Percentiles rank a stretch among this genome's conserved stretches.
phyloP scores from a whole-genome alignment of 306 rosid genomes.

The Pyrus bretschneideri region DNA sequence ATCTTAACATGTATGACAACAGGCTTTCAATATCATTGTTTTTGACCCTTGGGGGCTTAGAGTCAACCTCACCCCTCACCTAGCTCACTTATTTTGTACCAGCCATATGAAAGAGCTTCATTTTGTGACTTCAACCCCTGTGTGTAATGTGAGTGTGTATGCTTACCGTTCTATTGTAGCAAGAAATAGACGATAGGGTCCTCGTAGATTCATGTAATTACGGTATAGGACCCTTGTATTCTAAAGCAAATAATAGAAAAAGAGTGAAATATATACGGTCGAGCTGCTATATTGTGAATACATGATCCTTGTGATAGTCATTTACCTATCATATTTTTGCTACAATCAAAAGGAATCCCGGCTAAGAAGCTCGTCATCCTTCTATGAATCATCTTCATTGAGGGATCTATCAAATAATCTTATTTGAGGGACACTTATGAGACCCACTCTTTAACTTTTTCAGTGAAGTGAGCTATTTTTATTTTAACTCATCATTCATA shows the following conservation, averaged over 20 bases:
- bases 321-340: too few species aligned
- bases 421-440: too few species aligned
- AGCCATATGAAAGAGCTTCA: neutral
- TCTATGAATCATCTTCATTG: too few species aligned
- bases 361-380: too few species aligned
- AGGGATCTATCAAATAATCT: too few species aligned
- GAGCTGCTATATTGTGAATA: too few species aligned
- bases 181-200: neutral
- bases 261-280: too few species aligned
- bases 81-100: neutral
- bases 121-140: constrained; percentile 1
- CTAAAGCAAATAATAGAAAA: neutral
- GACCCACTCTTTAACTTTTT: too few species aligned
- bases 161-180: neutral
- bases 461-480: too few species aligned
- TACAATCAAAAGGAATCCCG: too few species aligned
- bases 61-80: constrained; percentile 22
- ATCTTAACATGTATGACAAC: neutral
- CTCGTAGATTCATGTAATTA: neutral
- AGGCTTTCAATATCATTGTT: constrained; percentile 17
- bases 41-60: constrained; percentile 3
- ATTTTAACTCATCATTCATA: too few species aligned
- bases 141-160: neutral
- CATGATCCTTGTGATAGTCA: too few species aligned
- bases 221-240: neutral